These are phyloP conservation scores for Phyllosticta paracitricarpa DNA, from an alignment of 2,329 filamentous ascomycete species.

Conservation along the genomic window DNA sequence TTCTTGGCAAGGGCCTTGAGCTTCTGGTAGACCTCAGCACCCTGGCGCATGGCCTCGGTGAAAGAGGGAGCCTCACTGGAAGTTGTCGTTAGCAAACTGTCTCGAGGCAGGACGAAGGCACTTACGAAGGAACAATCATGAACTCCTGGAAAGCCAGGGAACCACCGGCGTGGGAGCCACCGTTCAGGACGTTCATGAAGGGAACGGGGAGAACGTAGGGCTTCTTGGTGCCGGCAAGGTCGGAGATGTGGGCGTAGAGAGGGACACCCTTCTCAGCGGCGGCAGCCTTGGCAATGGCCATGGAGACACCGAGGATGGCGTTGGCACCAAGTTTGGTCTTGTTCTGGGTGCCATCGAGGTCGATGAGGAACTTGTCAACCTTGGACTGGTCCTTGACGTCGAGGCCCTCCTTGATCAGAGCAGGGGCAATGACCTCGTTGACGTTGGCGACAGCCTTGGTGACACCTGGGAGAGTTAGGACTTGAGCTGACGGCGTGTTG, in stretches of 20 bases:
- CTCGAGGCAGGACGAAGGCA: neutral
- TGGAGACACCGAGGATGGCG: constrained; percentile 50
- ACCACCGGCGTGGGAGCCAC: constrained; percentile 91
- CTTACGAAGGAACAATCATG: constrained; percentile 44
- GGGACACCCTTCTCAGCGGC: constrained; percentile 46
- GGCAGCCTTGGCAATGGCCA: constrained; percentile 49
- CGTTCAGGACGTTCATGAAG: constrained; percentile 51
- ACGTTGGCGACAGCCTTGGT: constrained; percentile 47
- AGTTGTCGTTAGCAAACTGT: neutral
- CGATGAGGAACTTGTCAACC: constrained; percentile 44
- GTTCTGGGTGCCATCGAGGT: constrained; percentile 48
- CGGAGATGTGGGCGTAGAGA: constrained; percentile 48
- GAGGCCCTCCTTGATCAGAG: constrained; percentile 43
- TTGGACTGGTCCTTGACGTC: constrained; percentile 46
- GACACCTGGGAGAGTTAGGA: constrained; percentile 30
- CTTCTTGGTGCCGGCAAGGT: constrained; percentile 43
- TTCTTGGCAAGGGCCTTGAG: constrained; percentile 97
- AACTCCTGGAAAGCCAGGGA: constrained; percentile 57
- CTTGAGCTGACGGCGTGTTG: neutral
- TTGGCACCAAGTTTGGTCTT: constrained; percentile 51
- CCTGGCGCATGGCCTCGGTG: constrained; percentile 91
- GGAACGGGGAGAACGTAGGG: constrained; percentile 48
- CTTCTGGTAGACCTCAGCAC: constrained; percentile 95
- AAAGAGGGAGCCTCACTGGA: constrained; percentile 72
- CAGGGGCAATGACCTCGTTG: constrained; percentile 44